Conservation (phyloP, 2,329 filamentous ascomycete genomes). For the Dactylellina parvicollis region DNA sequence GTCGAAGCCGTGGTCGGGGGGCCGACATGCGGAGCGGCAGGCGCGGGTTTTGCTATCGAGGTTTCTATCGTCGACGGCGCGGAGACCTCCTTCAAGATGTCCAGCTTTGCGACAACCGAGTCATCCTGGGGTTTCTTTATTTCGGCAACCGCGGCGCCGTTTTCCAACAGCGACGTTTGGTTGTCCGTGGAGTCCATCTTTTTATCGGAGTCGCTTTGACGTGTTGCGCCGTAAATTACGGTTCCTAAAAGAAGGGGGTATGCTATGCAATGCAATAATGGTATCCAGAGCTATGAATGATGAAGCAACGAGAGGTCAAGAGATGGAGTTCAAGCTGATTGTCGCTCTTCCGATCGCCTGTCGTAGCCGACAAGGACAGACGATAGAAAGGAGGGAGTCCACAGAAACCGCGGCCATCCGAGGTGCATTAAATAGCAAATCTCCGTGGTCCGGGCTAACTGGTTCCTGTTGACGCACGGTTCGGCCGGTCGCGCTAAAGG, state of each 20-base stretch:
- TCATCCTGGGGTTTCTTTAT: constrained; percentile 24
- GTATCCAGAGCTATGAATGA: neutral
- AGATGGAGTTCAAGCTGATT: constrained; percentile 2
- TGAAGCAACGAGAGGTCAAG: constrained; percentile 5
- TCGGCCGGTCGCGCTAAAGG: constrained; percentile 15
- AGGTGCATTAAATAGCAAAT: constrained; percentile 34
- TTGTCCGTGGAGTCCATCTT: constrained; percentile 46
- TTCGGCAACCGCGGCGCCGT: constrained; percentile 2
- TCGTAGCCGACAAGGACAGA: constrained; percentile 53
- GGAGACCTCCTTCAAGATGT: neutral
- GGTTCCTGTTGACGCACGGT: constrained; percentile 26
- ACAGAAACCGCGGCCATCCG: constrained; percentile 33
- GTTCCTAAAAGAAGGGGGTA: neutral
- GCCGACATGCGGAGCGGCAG: neutral
- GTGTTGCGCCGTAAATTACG: constrained; percentile 31
- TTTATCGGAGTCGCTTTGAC: neutral
- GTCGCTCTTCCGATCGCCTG: constrained; percentile 39
- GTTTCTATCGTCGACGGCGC: neutral
- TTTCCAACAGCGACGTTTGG: constrained; percentile 38
- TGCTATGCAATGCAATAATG: constrained; percentile 1
- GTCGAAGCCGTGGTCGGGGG: neutral
- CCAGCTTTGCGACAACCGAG: neutral
- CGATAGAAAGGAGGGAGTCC: constrained; percentile 30
- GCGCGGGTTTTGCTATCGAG: too few relatives aligned
- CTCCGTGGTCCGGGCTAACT: constrained; percentile 8